These are phyloP conservation scores for Collybiopsis luxurians DNA, from an alignment of 768 basidiomycete species.

Conservation along the genomic window DNA sequence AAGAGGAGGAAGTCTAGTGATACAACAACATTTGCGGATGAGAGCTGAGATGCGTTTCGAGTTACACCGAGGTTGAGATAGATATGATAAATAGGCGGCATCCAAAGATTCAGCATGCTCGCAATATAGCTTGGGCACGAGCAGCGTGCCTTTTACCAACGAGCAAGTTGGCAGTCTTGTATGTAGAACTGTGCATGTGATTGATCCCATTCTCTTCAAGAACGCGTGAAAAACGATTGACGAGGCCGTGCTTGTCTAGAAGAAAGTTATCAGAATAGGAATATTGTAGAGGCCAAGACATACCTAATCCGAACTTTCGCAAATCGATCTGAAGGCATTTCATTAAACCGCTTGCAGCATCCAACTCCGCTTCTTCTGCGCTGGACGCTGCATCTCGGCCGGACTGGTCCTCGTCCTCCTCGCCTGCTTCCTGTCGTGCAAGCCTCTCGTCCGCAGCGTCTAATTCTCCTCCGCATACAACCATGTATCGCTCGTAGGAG, in stretches of 20 bases:
- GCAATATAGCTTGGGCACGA: conserved; percentile 56
- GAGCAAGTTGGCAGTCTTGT: conserved; percentile 77
- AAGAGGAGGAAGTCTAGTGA: background rate
- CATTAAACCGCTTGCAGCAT: conserved; percentile 37
- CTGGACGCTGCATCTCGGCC: conserved; percentile 34
- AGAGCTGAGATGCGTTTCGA: too few species aligned
- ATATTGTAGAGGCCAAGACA: conserved; percentile 17
- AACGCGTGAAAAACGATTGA: conserved; percentile 72
- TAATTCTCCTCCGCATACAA: conserved; percentile 70
- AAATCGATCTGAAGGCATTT: conserved; percentile 78
- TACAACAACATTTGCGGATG: too few species aligned
- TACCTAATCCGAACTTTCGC: conserved; percentile 67
- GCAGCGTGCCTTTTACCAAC: conserved; percentile 58
- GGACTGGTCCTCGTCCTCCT: background rate
- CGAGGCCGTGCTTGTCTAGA: conserved; percentile 74
- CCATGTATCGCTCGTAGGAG: conserved; percentile 67
- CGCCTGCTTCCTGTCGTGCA: background rate
- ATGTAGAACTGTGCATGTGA: conserved; percentile 85
- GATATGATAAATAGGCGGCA: conserved; percentile 6
- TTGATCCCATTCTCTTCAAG: conserved; percentile 73
- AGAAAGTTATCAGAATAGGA: conserved; percentile 6
- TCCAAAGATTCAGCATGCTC: conserved; percentile 41
- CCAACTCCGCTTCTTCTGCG: conserved; percentile 32
- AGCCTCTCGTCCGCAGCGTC: conserved; percentile 49
- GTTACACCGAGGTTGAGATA: background rate